Base-by-base conservation (phyloP, 768 basidiomycete species). In the Tricholoma hemisulphureum region DNA sequence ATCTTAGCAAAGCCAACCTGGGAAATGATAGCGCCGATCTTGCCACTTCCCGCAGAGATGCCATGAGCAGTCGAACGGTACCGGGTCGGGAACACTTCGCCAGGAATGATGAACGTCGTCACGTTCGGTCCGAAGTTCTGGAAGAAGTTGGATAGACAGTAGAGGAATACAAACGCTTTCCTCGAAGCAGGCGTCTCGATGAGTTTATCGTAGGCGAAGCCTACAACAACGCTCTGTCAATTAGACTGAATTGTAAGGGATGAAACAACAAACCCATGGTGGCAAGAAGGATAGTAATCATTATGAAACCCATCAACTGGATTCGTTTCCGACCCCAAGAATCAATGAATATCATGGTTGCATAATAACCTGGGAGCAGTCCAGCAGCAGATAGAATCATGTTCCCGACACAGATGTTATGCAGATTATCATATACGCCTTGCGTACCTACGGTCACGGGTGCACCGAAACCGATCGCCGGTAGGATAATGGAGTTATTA, bases 1-100 rank as follows among this genome's bases (percentile, higher is more conserved):
- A 92, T 74, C 58, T 78, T 82, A 21, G 79, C 79, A 69, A 93
- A 91, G 24, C 85, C 90, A 54, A 92, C 84, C 67, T 92, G 88
- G 0, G 91, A 83, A 37, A 93, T 69, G 67, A 95, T 85, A 45
- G 92, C 93, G 35, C 93, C 92, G 43, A 90, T 75, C 72, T 95
- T 95, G 35, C 92, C 92, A 53, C 79, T 80, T 10, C 89, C 92
- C 2, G 92, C 92, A 14, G 87, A 86, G 64, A 94, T 89, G 71
- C 92, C 92, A 65, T 93, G 89, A 8, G 82, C 88, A 6, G 91
- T 92, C 6, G 89, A 91, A 60, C 93, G 85, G 70, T 93, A 93
- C 48, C 92, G 89, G 1, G 92, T 95, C 1, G 93, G 92, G 83
- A 91, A 94, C 24, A 78, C 81, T 68, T 95, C 92, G 60, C 89